Percentiles rank a stretch among this genome's conserved stretches.
Conservation (phyloP, 1,284 basidiomycete species). For the Apiotrichum sp. region DNA sequence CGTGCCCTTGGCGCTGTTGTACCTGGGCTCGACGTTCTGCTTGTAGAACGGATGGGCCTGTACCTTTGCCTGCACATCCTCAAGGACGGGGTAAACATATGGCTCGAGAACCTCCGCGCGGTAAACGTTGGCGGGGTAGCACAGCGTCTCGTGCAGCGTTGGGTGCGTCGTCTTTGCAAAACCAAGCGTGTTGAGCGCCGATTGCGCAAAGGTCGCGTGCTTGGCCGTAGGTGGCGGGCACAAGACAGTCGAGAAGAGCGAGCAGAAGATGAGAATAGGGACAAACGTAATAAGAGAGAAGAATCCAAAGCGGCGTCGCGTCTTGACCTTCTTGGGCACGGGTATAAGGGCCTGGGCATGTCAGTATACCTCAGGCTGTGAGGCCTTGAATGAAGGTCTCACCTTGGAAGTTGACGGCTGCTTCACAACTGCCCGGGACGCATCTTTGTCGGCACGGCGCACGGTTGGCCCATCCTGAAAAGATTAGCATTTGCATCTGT, state of each 20-base stretch:
- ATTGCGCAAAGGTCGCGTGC: conserved; percentile 24
- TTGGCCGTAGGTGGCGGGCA: conserved; percentile 31
- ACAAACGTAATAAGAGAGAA: conserved; percentile 32
- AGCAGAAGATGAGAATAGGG: conserved; percentile 35
- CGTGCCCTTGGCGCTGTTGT: conserved; percentile 7
- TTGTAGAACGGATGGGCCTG: conserved; percentile 25
- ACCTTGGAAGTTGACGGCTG: background rate
- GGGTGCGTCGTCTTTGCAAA: conserved; percentile 19
- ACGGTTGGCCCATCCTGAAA: conserved; percentile 1
- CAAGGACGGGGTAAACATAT: conserved; percentile 31
- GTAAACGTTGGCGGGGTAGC: conserved; percentile 43
- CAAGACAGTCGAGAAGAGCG: conserved; percentile 38
- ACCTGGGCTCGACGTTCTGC: conserved; percentile 26
- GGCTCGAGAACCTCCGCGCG: conserved; percentile 33
- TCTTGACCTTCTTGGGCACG: background rate
- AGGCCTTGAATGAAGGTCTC: background rate
- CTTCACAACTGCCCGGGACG: background rate
- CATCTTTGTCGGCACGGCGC: background rate
- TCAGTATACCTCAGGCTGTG: background rate
- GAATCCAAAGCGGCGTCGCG: conserved; percentile 20
- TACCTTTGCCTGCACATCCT: conserved; percentile 21
- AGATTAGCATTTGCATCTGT: background rate
- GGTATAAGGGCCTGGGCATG: background rate
- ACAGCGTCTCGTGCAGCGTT: conserved; percentile 31
- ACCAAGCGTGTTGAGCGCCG: conserved; percentile 32